Percentiles rank a stretch among this genome's conserved stretches.
Conservation (phyloP, 805 yeast species). For the Tetrapisispora fleetii region DNA sequence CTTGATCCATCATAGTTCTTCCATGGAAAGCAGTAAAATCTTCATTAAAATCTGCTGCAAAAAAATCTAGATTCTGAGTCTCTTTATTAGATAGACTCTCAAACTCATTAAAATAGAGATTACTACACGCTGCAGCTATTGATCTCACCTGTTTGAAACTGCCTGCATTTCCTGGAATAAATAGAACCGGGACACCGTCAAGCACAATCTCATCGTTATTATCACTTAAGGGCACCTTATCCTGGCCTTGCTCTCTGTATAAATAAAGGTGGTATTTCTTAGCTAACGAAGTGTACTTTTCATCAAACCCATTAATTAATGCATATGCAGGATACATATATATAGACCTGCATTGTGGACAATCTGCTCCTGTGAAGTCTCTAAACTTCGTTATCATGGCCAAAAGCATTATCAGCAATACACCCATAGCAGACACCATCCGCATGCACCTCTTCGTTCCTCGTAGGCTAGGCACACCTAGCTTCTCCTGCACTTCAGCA, state of each 20-base stretch:
- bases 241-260: conserved; percentile 75
- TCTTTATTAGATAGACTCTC: conserved; percentile 15
- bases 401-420: neutral
- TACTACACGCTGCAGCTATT: conserved; percentile 75
- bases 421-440: neutral
- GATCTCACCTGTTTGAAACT: conserved; percentile 83
- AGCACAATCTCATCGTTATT: conserved; percentile 30
- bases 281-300: conserved; percentile 49
- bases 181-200: conserved; percentile 78
- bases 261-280: conserved; percentile 71
- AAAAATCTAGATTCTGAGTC: conserved; percentile 60
- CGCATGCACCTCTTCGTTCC: neutral
- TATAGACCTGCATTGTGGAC: conserved; percentile 51
- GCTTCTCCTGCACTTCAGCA: neutral
- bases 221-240: conserved; percentile 39
- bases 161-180: conserved; percentile 98
- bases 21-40: conserved; percentile 97
- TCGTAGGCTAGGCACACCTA: neutral
- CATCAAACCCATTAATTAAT: conserved; percentile 62
- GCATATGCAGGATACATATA: conserved; percentile 84
- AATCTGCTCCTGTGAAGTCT: conserved; percentile 36
- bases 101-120: conserved; percentile 35
- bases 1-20: conserved; percentile 83
- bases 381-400: conserved; percentile 1
- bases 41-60: conserved; percentile 88